Percentiles rank a stretch among this genome's conserved stretches.
These are phyloP conservation scores for Lachancea thermotolerans DNA, from an alignment of 805 yeast genomes.

Conservation along the genomic window DNA sequence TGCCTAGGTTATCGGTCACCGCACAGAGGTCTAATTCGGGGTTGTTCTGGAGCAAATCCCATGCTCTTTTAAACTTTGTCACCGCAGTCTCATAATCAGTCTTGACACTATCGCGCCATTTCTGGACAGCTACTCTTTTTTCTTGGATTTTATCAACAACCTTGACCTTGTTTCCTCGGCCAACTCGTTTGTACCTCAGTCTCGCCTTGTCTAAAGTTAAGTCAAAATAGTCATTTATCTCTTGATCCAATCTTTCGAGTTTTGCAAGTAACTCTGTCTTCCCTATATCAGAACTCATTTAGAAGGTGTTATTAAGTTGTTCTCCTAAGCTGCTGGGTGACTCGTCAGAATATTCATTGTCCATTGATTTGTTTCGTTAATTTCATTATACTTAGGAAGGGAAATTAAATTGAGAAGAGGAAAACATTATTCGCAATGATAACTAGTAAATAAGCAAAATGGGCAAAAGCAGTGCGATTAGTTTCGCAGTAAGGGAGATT, in stretches of 20 bases:
- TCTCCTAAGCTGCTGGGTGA: not conserved
- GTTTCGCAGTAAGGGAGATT: constrained; percentile 21
- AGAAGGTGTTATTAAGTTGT: not conserved
- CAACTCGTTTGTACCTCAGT: not conserved
- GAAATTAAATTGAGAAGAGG: no score
- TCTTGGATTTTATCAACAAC: constrained; percentile 3
- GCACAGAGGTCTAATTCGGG: constrained; percentile 9
- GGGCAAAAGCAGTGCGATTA: constrained; percentile 26
- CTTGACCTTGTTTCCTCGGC: not conserved
- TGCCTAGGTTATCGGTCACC: constrained; percentile 4
- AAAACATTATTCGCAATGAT: no score
- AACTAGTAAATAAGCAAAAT: constrained; percentile 7
- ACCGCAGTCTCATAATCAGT: not conserved
- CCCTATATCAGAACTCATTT: not conserved
- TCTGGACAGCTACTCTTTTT: not conserved
- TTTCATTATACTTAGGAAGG: no score
- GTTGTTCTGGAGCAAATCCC: constrained; percentile 5
- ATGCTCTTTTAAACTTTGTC: not conserved
- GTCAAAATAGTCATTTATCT: constrained; percentile 6
- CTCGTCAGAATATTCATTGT: no score
- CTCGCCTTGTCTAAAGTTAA: constrained; percentile 3
- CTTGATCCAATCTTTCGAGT: not conserved
- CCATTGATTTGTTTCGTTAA: no score
- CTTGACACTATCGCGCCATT: constrained; percentile 1
- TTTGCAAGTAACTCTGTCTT: constrained; percentile 2